These are phyloP conservation scores for Jackrogersella minutella DNA, from an alignment of 495 filamentous ascomycete species.

Conservation along the genomic window DNA sequence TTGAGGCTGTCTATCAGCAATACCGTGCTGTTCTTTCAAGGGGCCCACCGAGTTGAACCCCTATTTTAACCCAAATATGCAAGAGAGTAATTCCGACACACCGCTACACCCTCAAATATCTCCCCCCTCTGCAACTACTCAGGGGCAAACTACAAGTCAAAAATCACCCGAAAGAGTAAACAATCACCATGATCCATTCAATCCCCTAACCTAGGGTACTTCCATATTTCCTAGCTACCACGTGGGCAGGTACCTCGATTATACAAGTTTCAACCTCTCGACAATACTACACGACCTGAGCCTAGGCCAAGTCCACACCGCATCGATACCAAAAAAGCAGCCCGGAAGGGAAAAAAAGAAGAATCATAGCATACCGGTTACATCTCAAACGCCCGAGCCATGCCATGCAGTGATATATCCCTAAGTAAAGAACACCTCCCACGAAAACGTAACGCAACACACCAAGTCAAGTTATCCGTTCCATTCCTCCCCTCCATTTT, in stretches of 20 bases:
- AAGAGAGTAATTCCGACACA: too few relatives aligned
- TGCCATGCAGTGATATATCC: constrained; percentile 16
- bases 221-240: neutral
- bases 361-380: neutral
- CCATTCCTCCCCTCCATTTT: neutral
- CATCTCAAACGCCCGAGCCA: constrained; percentile 29
- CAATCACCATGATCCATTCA: constrained; percentile 1
- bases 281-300: neutral
- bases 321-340: neutral
- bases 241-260: neutral
- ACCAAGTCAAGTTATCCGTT: neutral
- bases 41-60: too few relatives aligned
- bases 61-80: too few relatives aligned
- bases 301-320: neutral
- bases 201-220: neutral
- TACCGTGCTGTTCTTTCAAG: too few relatives aligned
- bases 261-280: neutral
- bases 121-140: too few relatives aligned
- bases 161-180: neutral
- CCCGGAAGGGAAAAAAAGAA: neutral
- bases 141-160: neutral
- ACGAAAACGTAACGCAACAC: neutral
- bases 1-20: too few relatives aligned
- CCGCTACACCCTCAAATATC: too few relatives aligned
- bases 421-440: constrained; percentile 2